These are phyloP conservation scores for Globisporangium canariense DNA, from an alignment of 352 stramenopile species.

Conservation along the genomic window DNA sequence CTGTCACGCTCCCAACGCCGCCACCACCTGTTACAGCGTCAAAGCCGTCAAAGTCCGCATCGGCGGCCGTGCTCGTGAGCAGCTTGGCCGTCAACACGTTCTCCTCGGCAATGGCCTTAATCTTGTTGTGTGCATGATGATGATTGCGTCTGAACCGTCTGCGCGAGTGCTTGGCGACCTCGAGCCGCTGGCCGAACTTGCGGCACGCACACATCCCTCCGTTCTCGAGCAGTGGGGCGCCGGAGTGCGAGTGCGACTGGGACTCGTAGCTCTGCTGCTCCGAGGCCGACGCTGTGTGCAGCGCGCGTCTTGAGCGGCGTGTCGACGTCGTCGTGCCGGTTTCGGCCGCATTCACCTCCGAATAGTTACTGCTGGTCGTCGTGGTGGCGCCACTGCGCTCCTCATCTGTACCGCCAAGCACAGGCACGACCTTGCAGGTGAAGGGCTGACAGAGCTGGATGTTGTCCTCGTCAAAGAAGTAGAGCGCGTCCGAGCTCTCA, in stretches of 20 bases:
- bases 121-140: not conserved
- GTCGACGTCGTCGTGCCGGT: not conserved
- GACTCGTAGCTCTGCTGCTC: conserved; percentile 8
- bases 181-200: conserved; percentile 19
- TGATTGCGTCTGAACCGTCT: conserved; percentile 17
- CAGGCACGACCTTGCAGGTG: conserved; percentile 3
- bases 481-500: conserved; percentile 11
- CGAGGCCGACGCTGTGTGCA: conserved; percentile 3
- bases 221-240: conserved; percentile 9
- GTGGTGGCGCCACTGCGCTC: not conserved
- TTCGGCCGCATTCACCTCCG: not conserved
- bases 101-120: conserved; percentile 15
- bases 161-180: conserved; percentile 11
- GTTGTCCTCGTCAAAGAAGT: conserved; percentile 30
- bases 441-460: conserved; percentile 24
- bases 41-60: conserved; percentile 2
- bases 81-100: conserved; percentile 17
- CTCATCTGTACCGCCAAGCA: not conserved
- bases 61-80: conserved; percentile 1
- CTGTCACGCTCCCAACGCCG: not conserved
- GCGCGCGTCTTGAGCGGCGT: conserved; percentile 3
- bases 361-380: not conserved
- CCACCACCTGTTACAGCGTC: not conserved
- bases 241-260: conserved; percentile 3
- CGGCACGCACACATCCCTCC: conserved; percentile 16